A percentile compares a stretch with the other conserved stretches of the same genome.
Evolutionary conservation across 352 stramenopile species (phyloP).

Genomic region (Globisporangium ultimum): DNA sequence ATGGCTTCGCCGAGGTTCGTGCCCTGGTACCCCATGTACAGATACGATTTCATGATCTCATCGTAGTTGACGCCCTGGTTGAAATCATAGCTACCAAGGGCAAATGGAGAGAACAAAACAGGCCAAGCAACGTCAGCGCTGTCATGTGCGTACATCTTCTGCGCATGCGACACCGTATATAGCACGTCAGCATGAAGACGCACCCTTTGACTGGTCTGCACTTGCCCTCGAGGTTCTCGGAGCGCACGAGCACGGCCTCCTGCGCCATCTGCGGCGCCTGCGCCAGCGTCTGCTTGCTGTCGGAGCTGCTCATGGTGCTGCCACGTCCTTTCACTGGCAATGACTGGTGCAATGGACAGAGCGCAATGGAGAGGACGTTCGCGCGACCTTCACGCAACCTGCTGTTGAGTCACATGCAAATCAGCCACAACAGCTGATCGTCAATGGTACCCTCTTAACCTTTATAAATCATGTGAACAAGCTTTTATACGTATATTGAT

Average conservation of each 20-base stretch:
- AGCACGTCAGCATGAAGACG: neutral
- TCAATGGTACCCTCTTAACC: too few species aligned
- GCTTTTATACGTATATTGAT: neutral
- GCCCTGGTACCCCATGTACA: conserved; percentile 92
- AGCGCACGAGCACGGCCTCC: conserved; percentile 70
- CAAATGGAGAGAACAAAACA: neutral
- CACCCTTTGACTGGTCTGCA: conserved; percentile 38
- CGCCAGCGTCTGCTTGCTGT: neutral
- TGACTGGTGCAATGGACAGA: conserved; percentile 14
- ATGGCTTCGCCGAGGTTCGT: conserved; percentile 97
- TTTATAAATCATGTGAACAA: neutral
- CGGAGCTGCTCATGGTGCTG: neutral
- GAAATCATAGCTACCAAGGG: conserved; percentile 81
- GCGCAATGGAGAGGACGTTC: conserved; percentile 11
- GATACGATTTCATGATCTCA: conserved; percentile 78
- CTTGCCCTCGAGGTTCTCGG: conserved; percentile 77
- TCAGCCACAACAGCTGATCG: neutral
- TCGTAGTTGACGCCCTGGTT: conserved; percentile 88
- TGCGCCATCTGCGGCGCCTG: conserved; percentile 53
- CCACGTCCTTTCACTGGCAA: conserved; percentile 6
- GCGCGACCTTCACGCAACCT: conserved; percentile 16
- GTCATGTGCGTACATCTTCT: neutral
- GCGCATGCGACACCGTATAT: too few species aligned
- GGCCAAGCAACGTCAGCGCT: neutral
- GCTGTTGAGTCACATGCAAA: neutral